Base-by-base conservation (phyloP, 768 basidiomycete genomes). In the Leccinum longicurvipes region DNA sequence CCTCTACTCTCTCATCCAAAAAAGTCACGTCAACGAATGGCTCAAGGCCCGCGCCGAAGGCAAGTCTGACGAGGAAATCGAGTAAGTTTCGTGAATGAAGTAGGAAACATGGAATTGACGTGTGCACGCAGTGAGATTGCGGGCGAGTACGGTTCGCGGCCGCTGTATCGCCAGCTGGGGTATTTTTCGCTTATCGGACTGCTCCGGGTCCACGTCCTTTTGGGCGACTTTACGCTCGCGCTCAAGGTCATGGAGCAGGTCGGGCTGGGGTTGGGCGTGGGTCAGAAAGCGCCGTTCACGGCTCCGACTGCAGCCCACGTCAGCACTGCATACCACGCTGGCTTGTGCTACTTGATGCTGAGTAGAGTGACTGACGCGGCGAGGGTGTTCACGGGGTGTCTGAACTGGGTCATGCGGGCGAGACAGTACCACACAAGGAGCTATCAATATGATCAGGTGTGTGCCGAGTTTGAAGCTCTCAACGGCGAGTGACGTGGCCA, bases 301-400 rank as follows among this genome's bases (percentile, higher is more conserved):
- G 85, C 92, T 3, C 93, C 97, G 17, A 98, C 95, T 2, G 93
- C 96, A n/a, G 94, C 93, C 63, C 94, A 97, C 76, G 93, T 98
- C 58, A 82, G 92, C 50, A 90, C 91, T 3, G 93, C 93, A 72
- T 97, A 97, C 77, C 93, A 96, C 67, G 91, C 96, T 60, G 95
- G 94, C 31, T 91, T 98, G 78, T 94, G 94, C 76, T 98, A 98
- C 74, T 83, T 98, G 71, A 91, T 93, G 82, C 83, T 99, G 44
- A 82, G 92, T 45, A 84, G 97, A 60, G 97, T 95, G 73, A 86
- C 94, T 4, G 97, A 99, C 68, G 97, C 97, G 23, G 93, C 92
- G 69, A 89, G 94, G 36, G 87, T 91, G 5, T 96, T 98, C 68
- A 90, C 93, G 34, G 87, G 87, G 12, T 89, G 96, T 67, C 78